These are phyloP conservation scores for Phanerochaete sordida DNA, from an alignment of 768 basidiomycete species.

Conservation along the genomic window DNA sequence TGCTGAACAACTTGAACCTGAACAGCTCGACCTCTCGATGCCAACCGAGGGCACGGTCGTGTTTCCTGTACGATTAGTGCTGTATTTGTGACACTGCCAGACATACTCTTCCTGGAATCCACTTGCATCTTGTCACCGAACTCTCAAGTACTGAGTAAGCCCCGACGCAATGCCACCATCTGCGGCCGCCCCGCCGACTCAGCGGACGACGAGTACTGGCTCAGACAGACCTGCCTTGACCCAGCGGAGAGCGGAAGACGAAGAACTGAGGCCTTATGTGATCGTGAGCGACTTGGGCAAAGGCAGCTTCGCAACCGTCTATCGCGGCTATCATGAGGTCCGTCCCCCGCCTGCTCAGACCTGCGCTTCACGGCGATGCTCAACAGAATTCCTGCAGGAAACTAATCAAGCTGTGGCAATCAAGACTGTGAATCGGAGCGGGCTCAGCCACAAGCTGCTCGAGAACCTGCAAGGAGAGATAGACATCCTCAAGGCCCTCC, in stretches of 20 bases:
- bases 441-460: slow-evolving; percentile 86
- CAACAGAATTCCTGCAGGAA: slow-evolving; percentile 43
- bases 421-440: slow-evolving; percentile 89
- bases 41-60: slow-evolving; percentile 7
- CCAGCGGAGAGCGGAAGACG: slow-evolving; percentile 44
- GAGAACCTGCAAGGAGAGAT: slow-evolving; percentile 99
- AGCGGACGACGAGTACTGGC: slow-evolving; percentile 16
- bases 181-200: slow-evolving; percentile 15
- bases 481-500: slow-evolving; percentile 90
- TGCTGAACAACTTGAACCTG: background rate
- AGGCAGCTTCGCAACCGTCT: slow-evolving; percentile 95
- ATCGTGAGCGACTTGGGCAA: slow-evolving; percentile 76
- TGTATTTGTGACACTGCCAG: background rate
- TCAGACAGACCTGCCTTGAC: slow-evolving; percentile 12
- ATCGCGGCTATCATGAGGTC: slow-evolving; percentile 89
- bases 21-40: slow-evolving; percentile 4
- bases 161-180: slow-evolving; percentile 20
- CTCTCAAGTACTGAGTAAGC: slow-evolving; percentile 2
- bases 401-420: slow-evolving; percentile 81
- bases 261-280: slow-evolving; percentile 74
- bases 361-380: background rate
- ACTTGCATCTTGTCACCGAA: background rate
- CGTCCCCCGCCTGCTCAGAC: slow-evolving; percentile 19
- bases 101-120: background rate
- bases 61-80: slow-evolving; percentile 6